Conservation (phyloP, 1,284 basidiomycete genomes). For the Ustilago crameri region DNA sequence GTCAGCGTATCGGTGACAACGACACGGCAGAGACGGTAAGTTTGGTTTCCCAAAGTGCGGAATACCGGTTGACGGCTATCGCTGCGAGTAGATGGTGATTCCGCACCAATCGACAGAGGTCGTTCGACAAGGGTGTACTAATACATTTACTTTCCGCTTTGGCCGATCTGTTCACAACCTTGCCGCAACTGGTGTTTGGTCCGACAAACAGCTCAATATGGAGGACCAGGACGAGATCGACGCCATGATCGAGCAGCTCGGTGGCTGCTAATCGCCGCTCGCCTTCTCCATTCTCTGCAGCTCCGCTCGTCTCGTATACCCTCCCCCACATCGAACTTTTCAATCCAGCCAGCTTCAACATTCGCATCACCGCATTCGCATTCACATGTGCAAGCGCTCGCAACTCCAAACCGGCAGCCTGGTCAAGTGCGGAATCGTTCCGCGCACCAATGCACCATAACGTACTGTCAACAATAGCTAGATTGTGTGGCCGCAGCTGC, state of each 20-base stretch:
- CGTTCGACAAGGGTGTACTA: no score
- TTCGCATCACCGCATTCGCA: neutral
- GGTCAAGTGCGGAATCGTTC: no score
- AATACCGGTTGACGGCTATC: no score
- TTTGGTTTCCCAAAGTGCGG: conserved; percentile 3
- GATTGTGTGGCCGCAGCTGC: no score
- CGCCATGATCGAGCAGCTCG: conserved; percentile 67
- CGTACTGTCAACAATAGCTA: neutral
- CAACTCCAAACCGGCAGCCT: no score
- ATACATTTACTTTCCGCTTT: no score
- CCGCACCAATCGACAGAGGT: no score
- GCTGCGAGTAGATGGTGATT: neutral
- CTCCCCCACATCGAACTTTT: neutral
- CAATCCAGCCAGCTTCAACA: no score
- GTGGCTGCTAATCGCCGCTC: conserved; percentile 40
- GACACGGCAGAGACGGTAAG: conserved; percentile 67
- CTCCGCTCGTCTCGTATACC: conserved; percentile 17
- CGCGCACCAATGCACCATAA: no score
- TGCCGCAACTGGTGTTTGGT: neutral
- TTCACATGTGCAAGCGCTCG: neutral
- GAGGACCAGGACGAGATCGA: conserved; percentile 68
- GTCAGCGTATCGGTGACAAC: conserved; percentile 64
- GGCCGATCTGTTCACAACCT: no score
- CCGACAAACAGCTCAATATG: conserved; percentile 57
- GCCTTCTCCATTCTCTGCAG: neutral